A percentile compares a stretch with the other conserved stretches of the same genome.
These are phyloP conservation scores for Xerocomus brunneocitrinus DNA, from an alignment of 768 basidiomycete genomes.

Conservation along the genomic window DNA sequence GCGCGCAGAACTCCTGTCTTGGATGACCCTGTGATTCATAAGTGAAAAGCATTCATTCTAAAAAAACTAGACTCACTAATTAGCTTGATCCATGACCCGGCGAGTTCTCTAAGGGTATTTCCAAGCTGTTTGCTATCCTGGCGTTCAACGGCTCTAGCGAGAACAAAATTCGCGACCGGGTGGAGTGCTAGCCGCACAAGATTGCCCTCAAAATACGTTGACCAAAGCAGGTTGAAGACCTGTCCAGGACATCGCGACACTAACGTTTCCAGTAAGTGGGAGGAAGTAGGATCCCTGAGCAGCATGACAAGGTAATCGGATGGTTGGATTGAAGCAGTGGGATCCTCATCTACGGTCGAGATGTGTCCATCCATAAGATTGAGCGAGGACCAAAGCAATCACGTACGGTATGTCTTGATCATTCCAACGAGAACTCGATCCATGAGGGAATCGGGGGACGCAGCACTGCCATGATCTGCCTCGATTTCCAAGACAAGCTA, in stretches of 20 bases:
- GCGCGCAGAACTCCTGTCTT: conserved; percentile 78
- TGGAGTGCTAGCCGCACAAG: conserved; percentile 72
- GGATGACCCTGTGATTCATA: conserved; percentile 45
- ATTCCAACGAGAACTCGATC: conserved; percentile 76
- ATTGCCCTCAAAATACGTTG: conserved; percentile 70
- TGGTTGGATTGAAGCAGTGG: conserved; percentile 38
- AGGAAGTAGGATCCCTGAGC: conserved; percentile 81
- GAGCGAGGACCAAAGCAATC: background rate
- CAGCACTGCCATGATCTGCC: conserved; percentile 55
- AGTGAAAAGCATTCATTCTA: background rate
- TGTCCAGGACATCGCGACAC: conserved; percentile 55
- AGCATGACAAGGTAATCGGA: conserved; percentile 81
- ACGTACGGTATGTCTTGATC: conserved; percentile 60
- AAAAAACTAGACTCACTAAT: conserved; percentile 52
- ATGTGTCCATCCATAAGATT: background rate
- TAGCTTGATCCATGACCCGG: conserved; percentile 52
- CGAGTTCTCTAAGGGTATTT: conserved; percentile 56
- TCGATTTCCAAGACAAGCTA: conserved; percentile 85
- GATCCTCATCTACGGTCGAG: conserved; percentile 35
- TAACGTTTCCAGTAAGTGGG: conserved; percentile 84
- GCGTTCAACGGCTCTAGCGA: conserved; percentile 72
- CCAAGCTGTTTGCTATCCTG: conserved; percentile 52
- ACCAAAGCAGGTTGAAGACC: conserved; percentile 70
- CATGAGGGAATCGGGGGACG: conserved; percentile 67
- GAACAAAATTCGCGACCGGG: conserved; percentile 92